Conservation (phyloP, 2,329 filamentous ascomycete species). For the Orbilia oligospora region DNA sequence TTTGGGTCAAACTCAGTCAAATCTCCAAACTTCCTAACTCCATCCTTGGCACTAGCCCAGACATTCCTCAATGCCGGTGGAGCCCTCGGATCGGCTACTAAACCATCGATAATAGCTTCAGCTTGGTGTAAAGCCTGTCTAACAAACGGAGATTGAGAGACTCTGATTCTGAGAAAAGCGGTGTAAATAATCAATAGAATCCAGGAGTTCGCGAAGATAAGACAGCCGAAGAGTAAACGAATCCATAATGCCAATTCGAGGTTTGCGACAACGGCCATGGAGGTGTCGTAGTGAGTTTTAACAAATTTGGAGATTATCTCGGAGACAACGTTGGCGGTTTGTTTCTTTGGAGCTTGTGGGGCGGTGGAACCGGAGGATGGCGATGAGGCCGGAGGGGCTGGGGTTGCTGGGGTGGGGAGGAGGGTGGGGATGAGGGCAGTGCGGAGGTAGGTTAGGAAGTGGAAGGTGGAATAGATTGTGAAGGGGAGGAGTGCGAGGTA, state of each 20-base stretch:
- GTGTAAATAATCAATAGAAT: slow-evolving; percentile 88
- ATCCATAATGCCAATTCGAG: slow-evolving; percentile 91
- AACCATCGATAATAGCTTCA: slow-evolving; percentile 62
- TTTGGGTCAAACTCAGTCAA: slow-evolving; percentile 39
- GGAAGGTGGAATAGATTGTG: slow-evolving; percentile 97
- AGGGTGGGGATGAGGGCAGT: slow-evolving; percentile 92
- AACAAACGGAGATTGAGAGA: slow-evolving; percentile 90
- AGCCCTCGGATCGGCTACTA: slow-evolving; percentile 62
- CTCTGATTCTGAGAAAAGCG: slow-evolving; percentile 90
- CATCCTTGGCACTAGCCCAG: slow-evolving; percentile 63
- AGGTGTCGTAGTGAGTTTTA: slow-evolving; percentile 96
- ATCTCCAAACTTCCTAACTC: slow-evolving; percentile 62
- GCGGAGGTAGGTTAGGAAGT: slow-evolving; percentile 96
- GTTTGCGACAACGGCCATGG: slow-evolving; percentile 90
- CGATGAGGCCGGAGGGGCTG: slow-evolving; percentile 67
- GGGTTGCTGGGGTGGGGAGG: slow-evolving; percentile 72
- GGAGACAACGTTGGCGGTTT: slow-evolving; percentile 76
- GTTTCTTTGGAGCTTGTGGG: slow-evolving; percentile 69
- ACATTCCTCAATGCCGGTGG: slow-evolving; percentile 63
- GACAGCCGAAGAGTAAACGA: slow-evolving; percentile 82
- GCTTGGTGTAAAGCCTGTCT: slow-evolving; percentile 63
- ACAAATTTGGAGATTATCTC: slow-evolving; percentile 93
- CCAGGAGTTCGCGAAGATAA: slow-evolving; percentile 93
- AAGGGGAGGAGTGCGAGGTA: slow-evolving; percentile 93
- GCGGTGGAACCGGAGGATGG: slow-evolving; percentile 71